Evolutionary conservation across 495 filamentous ascomycete genomes (phyloP), one percentile per base, ranked within the genome.

Genomic region (Parathielavia appendiculata): DNA sequence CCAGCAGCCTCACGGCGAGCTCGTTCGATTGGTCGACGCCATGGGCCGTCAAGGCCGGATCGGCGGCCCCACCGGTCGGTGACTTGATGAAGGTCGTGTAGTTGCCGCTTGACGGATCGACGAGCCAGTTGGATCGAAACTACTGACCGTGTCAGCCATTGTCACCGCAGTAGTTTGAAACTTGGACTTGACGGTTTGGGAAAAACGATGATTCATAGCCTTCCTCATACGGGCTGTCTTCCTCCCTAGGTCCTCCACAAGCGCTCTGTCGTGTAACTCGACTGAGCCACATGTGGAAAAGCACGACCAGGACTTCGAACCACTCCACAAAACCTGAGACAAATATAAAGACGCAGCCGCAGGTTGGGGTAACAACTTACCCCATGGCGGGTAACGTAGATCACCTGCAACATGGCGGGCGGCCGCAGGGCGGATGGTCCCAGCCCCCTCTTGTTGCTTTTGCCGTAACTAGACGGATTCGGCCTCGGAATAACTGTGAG

Each of bases 121-220:
- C 88, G 19, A 82, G 83, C 89, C 89, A 96, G 65, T 85, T 92
- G 62, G 87, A 84, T 41, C 93, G 92, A 72, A 93, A 96, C 92
- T 96, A 54, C 32, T 6, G n/a, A n/a, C 39, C 36, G 50, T 23
- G 51, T 59, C 51, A 60, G 58, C 43, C 23, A 43, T 22, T 39
- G 16, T 41, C 32, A 40, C 16, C 26, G 50, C 49, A 46, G 41
- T 16, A 54, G 32, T 20, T 14, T n/a, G 8, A 20, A 9, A 6
- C 17, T 40, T 13, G 13, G 17, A 5, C 22, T 41, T 13, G 53
- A 55, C 41, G 26, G 17, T 22, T 46, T n/a, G 10, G 41, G 53
- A 35, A 55, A 46, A 1, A 5, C 10, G 36, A 17, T 30, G 19
- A 20, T 16, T 14, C 3, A 22, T 4, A 0, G 19, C 12, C 1